Percentiles rank a stretch among this genome's conserved stretches.
Conservation (phyloP, 2,329 filamentous ascomycete species). For the Venturia nashicola region DNA sequence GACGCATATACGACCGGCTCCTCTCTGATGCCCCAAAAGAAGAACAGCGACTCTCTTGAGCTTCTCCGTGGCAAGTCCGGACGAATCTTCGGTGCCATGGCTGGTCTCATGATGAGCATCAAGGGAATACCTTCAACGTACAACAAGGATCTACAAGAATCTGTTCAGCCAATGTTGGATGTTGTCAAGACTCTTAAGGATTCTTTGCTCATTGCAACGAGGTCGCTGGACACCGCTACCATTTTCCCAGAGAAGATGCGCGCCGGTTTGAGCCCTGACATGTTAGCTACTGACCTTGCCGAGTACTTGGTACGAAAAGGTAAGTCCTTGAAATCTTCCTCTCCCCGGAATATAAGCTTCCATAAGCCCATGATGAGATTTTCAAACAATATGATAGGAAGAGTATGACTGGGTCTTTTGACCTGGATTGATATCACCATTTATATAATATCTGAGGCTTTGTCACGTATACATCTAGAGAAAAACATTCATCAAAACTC, state of each 20-base stretch:
- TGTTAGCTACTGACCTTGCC: constrained; percentile 64
- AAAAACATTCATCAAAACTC: background rate
- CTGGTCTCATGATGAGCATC: constrained; percentile 64
- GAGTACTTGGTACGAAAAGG: constrained; percentile 51
- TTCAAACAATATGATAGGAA: constrained; percentile 3
- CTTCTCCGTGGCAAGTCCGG: constrained; percentile 68
- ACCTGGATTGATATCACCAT: background rate
- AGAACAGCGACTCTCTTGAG: constrained; percentile 65
- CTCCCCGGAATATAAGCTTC: background rate
- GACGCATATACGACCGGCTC: constrained; percentile 72
- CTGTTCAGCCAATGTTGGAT: constrained; percentile 74
- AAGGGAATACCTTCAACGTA: constrained; percentile 71
- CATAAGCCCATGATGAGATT: background rate
- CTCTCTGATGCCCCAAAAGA: constrained; percentile 73
- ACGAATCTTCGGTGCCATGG: constrained; percentile 68
- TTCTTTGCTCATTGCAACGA: constrained; percentile 71
- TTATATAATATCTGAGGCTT: background rate
- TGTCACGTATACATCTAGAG: background rate
- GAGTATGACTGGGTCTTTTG: background rate
- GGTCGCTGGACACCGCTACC: constrained; percentile 62
- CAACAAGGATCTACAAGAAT: constrained; percentile 89
- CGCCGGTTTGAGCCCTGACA: constrained; percentile 66
- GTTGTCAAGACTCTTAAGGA: constrained; percentile 70
- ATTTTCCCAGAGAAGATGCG: constrained; percentile 64
- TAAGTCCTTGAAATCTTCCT: background rate